phyloP scores from a whole-genome alignment of 192 early-diverging fungal genomes.

The Chytriomyces confervae region DNA sequence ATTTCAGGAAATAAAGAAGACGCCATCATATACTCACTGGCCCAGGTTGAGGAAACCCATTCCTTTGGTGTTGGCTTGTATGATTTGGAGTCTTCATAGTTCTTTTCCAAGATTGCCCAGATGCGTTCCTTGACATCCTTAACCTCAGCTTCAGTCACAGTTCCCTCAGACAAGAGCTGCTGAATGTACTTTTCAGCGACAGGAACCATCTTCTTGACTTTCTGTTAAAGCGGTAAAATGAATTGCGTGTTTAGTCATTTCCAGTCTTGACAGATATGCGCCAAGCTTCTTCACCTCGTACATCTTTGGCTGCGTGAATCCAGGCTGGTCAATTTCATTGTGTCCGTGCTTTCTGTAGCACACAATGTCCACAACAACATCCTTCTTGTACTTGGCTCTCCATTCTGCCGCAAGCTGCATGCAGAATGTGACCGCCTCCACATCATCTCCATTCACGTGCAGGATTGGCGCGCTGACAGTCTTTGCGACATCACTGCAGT shows the following conservation, averaged over 20 bases:
- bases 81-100: conserved; percentile 84
- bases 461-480: conserved; percentile 95
- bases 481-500: conserved; percentile 98
- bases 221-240: conserved; percentile 12
- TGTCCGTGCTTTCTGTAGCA: conserved; percentile 98
- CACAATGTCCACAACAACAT: conserved; percentile 95
- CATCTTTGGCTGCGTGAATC: conserved; percentile 98
- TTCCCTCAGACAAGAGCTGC: conserved; percentile 83
- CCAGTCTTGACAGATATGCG: not conserved
- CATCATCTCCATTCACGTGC: conserved; percentile 98
- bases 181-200: conserved; percentile 85
- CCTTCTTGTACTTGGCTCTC: conserved; percentile 94
- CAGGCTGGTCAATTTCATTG: conserved; percentile 99
- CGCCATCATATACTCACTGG: conserved; percentile 52
- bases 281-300: conserved; percentile 60
- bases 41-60: conserved; percentile 96
- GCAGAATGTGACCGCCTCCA: conserved; percentile 93
- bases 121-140: conserved; percentile 89
- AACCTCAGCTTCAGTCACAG: conserved; percentile 81
- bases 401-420: conserved; percentile 95
- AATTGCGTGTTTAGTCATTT: not conserved
- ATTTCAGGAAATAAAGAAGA: not conserved
- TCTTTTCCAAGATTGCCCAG: conserved; percentile 92
- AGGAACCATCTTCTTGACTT: conserved; percentile 84
- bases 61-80: conserved; percentile 90